phyloP scores from a whole-genome alignment of 2,329 filamentous ascomycete genomes.

The Leptosphaerulina australis region DNA sequence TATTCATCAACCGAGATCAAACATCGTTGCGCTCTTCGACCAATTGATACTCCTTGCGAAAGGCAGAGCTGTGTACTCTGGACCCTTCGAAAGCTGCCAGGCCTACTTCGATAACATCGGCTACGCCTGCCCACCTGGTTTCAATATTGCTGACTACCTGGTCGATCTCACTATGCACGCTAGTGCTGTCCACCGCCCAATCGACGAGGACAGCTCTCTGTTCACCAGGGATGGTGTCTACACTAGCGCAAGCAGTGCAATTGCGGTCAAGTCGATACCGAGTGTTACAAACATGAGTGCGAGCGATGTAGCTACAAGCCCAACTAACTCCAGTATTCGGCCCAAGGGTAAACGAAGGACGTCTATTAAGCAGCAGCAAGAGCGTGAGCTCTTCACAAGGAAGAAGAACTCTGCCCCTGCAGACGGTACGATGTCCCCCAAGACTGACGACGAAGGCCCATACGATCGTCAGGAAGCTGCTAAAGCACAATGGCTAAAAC shows the following conservation, averaged over 20 bases:
- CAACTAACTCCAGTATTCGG: slow-evolving; percentile 66
- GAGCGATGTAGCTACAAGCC: slow-evolving; percentile 62
- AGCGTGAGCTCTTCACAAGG: slow-evolving; percentile 86
- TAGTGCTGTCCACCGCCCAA: slow-evolving; percentile 61
- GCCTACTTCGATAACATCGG: slow-evolving; percentile 90
- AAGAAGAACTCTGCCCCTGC: slow-evolving; percentile 67
- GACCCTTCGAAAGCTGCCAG: slow-evolving; percentile 86
- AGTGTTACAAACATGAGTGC: slow-evolving; percentile 79
- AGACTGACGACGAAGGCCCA: slow-evolving; percentile 65
- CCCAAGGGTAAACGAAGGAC: slow-evolving; percentile 74
- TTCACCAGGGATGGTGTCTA: slow-evolving; percentile 68
- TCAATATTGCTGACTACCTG: slow-evolving; percentile 98
- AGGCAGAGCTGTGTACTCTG: slow-evolving; percentile 90
- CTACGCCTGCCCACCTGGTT: slow-evolving; percentile 91
- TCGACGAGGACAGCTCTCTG: slow-evolving; percentile 63
- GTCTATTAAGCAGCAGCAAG: slow-evolving; percentile 84
- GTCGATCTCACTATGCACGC: slow-evolving; percentile 98
- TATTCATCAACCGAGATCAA: slow-evolving; percentile 96
- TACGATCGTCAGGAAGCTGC: slow-evolving; percentile 58
- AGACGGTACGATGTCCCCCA: slow-evolving; percentile 62
- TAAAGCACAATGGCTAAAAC: slow-evolving; percentile 64
- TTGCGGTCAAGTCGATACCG: slow-evolving; percentile 86
- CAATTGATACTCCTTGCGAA: slow-evolving; percentile 88
- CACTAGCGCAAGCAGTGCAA: slow-evolving; percentile 82
- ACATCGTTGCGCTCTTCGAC: slow-evolving; percentile 97